Evolutionary conservation across 1,284 basidiomycete genomes (phyloP), one percentile per base, ranked within the genome.

Genomic region (Psilocybe mexicana): DNA sequence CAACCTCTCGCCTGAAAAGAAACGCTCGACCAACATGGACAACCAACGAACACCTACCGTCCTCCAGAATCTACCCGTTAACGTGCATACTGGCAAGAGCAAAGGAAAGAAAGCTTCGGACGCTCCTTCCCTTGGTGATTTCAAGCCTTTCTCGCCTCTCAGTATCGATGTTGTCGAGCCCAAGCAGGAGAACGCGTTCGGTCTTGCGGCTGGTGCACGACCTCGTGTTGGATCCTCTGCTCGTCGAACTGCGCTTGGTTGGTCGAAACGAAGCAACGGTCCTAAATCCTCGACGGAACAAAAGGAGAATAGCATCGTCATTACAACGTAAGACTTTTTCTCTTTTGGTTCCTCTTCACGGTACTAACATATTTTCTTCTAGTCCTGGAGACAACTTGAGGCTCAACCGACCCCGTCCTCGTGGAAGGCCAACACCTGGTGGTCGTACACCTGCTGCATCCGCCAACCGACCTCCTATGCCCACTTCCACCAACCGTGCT

Each of bases 321-420:
- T 82, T 57, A 78, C 77, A 67, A 85, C 81, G 88, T 90, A 67
- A 67, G 85, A 18, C 82, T 24, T 18, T 52, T 18, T 30, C 26
- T 30, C 47, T 35, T 50, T 40, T 54, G 35, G 42, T 24, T 10
- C 35, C n/a, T 18, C 23, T 33, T 12, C 8, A 3, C 38, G 28
- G 24, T 47, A 35, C 12, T 23, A 45, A 51, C 28, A 33, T 6
- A 14, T 55, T 30, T 43, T 18, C 23, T 35, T 44, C 5, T 63
- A 90, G 88, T 42, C 80, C 85, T 54, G 76, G 79, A 40, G 84
- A 87, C 60, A 79, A 79, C 25, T 75, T 90, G 36, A 77, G 88
- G 63, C 72, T 91, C 63, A 87, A 78, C 67, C 84, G 88, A 38
- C 88, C 89, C 26, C 81, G 85, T 58, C 84, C 85, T 35, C 79